phyloP scores from a whole-genome alignment of 2,329 filamentous ascomycete genomes.

The Aspergillus intermedius region DNA sequence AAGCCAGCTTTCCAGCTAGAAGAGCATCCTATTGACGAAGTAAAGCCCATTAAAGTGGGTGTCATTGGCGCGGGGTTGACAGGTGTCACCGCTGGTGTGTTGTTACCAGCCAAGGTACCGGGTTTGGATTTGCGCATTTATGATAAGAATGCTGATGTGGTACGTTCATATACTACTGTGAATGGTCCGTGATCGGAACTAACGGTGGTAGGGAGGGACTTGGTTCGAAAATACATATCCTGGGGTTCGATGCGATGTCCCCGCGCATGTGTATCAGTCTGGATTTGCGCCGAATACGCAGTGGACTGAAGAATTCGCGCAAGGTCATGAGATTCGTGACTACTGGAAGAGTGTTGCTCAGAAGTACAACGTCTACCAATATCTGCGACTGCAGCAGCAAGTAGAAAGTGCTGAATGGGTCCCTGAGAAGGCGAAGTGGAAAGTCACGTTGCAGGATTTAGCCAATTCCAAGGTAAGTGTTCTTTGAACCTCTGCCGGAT shows the following conservation, averaged over 20 bases:
- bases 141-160: constrained; percentile 63
- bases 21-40: constrained; percentile 45
- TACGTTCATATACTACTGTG: constrained; percentile 35
- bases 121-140: constrained; percentile 59
- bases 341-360: constrained; percentile 60
- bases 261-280: constrained; percentile 63
- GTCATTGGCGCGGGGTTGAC: constrained; percentile 60
- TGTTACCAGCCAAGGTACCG: constrained; percentile 64
- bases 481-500: background rate
- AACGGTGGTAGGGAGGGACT: constrained; percentile 36
- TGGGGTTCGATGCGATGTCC: constrained; percentile 62
- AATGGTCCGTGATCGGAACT: constrained; percentile 37
- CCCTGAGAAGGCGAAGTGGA: constrained; percentile 49
- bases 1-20: constrained; percentile 29
- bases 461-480: constrained; percentile 16
- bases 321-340: constrained; percentile 58
- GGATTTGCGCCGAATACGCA: constrained; percentile 62
- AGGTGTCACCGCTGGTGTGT: constrained; percentile 57
- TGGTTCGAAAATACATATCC: constrained; percentile 50
- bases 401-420: constrained; percentile 55
- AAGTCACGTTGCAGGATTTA: constrained; percentile 38
- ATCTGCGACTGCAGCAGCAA: constrained; percentile 50
- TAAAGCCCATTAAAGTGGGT: constrained; percentile 47
- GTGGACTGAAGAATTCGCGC: constrained; percentile 63
- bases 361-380: constrained; percentile 59